Evolutionary conservation across 2,329 filamentous ascomycete species (phyloP), one percentile per base, ranked within the genome.

Genomic region (Stromatinia cepivora): DNA sequence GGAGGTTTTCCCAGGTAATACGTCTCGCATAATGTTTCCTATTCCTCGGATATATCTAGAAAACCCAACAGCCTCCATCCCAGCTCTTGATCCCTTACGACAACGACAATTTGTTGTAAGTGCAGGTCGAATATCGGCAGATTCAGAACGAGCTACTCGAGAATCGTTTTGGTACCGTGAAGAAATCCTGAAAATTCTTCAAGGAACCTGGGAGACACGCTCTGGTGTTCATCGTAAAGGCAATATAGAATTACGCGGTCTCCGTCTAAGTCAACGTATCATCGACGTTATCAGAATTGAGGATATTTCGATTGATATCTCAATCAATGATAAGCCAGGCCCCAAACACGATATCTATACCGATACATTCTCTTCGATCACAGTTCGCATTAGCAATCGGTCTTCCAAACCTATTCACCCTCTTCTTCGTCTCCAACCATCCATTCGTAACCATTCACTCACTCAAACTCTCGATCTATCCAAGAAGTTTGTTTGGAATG

Each of bases 161-260:
- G 93, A 97, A 80, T 88, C 90, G 0, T 97, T 97, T 78, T 97
- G 94, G 94, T 97, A 93, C 79, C 88, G 93, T 22, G 92, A 97
- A 78, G 88, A 88, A 76, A 85, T 97, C 2, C 84, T 97, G 4
- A 89, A 90, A 70, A 83, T 84, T 54, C 81, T 97, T 13, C 84
- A 84, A 36, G 93, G 90, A 0, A 87, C 84, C 0, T 97, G 94
- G 94, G 86, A 83, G 68, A 87, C 87, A 0, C 77, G 73, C 46
- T 82, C 83, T 1, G 82, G 82, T 1, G 82, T 83, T 0, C 81
- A 81, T 1, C 79, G 81, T 58, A 85, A 90, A 52, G 94, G 94
- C 3, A 83, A 83, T 1, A 86, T 97, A 65, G 92, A 97, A 77
- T 81, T 97, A 6, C 88, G 93, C 54, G 88, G 87, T 46, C 86